Conservation (phyloP, 2,329 filamentous ascomycete species). For the Calycina marina region DNA sequence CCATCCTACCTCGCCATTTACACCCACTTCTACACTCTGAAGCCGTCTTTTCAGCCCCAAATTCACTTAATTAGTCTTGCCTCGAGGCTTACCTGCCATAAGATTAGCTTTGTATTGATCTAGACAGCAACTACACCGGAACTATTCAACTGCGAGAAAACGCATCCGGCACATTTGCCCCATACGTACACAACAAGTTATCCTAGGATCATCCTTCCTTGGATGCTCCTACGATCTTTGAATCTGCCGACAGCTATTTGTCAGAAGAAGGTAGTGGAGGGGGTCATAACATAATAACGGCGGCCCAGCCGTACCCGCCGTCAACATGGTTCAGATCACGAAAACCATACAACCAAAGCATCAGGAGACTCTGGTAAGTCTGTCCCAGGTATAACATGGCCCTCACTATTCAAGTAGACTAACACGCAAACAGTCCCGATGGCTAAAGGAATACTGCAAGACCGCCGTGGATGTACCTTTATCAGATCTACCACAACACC, state of each 20-base stretch:
- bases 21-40: too few relatives aligned
- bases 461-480: conserved; percentile 54
- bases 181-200: too few relatives aligned
- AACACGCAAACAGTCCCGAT: conserved; percentile 55
- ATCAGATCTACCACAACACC: conserved; percentile 60
- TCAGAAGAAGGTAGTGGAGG: conserved; percentile 33
- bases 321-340: conserved; percentile 54
- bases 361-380: conserved; percentile 48
- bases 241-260: conserved; percentile 18
- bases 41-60: too few relatives aligned
- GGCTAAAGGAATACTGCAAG: conserved; percentile 68
- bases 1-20: too few relatives aligned
- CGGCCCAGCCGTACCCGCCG: conserved; percentile 43
- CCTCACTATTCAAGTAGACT: too few relatives aligned
- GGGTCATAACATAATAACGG: conserved; percentile 25
- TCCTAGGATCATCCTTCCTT: conserved; percentile 21
- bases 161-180: too few relatives aligned
- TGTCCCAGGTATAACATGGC: too few relatives aligned
- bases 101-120: too few relatives aligned
- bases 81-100: too few relatives aligned
- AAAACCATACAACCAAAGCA: conserved; percentile 54
- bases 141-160: too few relatives aligned
- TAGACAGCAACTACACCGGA: too few relatives aligned
- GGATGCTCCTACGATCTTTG: conserved; percentile 21
- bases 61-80: too few relatives aligned